A percentile compares a stretch with the other conserved stretches of the same genome.
These are phyloP conservation scores for Suillus placidus DNA, from an alignment of 768 basidiomycete species.

Conservation along the genomic window DNA sequence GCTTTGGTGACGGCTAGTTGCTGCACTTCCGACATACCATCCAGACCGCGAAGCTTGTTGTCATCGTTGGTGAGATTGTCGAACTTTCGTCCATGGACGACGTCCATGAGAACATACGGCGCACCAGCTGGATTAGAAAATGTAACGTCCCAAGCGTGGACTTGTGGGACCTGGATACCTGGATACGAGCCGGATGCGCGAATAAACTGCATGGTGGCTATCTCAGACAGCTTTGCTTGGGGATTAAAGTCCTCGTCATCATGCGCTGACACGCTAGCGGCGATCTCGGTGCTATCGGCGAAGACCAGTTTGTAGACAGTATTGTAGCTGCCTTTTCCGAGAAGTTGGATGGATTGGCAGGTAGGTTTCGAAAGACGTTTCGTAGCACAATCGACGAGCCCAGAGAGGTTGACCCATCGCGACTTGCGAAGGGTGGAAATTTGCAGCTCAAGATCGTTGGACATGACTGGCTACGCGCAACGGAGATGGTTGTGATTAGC, in stretches of 20 bases:
- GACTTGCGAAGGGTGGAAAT: background rate
- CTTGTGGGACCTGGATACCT: background rate
- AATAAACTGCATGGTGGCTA: background rate
- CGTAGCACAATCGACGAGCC: background rate
- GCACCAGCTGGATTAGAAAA: conserved; percentile 1
- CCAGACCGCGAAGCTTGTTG: background rate
- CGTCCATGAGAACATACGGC: conserved; percentile 4
- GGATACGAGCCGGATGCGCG: background rate
- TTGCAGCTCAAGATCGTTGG: background rate
- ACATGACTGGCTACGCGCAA: background rate
- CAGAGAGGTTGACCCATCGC: background rate
- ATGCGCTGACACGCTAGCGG: background rate
- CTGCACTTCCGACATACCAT: background rate
- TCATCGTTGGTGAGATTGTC: background rate
- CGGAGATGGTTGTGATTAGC: background rate
- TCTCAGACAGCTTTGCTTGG: background rate
- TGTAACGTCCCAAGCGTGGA: background rate
- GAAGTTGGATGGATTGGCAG: background rate
- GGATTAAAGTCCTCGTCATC: background rate
- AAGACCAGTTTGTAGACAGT: conserved; percentile 3
- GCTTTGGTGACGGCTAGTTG: background rate
- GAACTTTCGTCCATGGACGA: background rate
- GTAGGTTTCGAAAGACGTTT: background rate
- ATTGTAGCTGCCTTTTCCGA: background rate
- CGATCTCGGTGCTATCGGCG: background rate